These are phyloP conservation scores for Fragaria nilgerrensis DNA, from an alignment of 306 rosid species.

Conservation along the genomic window DNA sequence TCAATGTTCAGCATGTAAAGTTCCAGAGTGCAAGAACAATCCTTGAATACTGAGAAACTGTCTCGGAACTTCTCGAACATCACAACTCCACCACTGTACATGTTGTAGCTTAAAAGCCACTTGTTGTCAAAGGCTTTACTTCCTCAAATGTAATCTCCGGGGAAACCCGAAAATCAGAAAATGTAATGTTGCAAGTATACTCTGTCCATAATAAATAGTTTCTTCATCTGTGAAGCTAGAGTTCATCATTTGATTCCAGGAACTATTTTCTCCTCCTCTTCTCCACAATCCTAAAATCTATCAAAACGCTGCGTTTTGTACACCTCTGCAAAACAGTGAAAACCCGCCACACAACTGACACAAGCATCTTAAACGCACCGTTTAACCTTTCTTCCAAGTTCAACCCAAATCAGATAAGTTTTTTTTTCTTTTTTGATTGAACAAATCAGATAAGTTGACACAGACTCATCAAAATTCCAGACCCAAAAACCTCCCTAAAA, in stretches of 20 bases:
- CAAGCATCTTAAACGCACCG: neutral
- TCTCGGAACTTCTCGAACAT: neutral
- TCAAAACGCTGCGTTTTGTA: neutral
- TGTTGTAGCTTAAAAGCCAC: neutral
- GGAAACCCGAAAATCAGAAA: neutral
- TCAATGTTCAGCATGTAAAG: neutral
- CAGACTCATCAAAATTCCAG: neutral
- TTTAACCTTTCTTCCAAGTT: neutral
- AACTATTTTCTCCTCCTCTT: too few relatives aligned
- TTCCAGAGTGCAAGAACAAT: neutral
- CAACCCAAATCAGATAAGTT: neutral
- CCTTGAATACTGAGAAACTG: neutral
- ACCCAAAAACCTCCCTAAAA: slow-evolving; percentile 33
- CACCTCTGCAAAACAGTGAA: neutral
- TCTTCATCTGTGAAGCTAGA: neutral
- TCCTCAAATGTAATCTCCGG: neutral
- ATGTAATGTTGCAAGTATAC: neutral
- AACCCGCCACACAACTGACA: too few relatives aligned
- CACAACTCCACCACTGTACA: slow-evolving; percentile 3
- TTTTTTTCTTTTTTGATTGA: too few relatives aligned
- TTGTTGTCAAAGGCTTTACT: neutral
- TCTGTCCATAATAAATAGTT: neutral
- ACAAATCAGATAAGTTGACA: neutral
- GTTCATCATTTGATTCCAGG: neutral
- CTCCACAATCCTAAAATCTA: neutral